These are phyloP conservation scores for Buddleja alternifolia DNA, from an alignment of 257 asterid genomes.

Conservation along the genomic window DNA sequence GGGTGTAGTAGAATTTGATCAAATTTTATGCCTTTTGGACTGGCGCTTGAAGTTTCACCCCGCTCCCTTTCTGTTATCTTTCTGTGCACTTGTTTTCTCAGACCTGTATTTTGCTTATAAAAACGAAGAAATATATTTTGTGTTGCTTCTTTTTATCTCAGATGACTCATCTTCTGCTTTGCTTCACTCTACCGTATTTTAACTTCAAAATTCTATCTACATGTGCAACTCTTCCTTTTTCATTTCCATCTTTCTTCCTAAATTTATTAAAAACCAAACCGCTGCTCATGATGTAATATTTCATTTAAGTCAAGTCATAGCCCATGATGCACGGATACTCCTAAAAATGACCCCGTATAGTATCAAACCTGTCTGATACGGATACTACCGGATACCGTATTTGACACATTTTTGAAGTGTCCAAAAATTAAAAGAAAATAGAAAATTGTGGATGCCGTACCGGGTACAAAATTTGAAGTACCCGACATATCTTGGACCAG, in stretches of 20 bases:
- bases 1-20: not conserved
- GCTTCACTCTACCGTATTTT: slow-evolving; percentile 11
- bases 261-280: not conserved
- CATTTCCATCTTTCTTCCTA: not conserved
- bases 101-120: not conserved
- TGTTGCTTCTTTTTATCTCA: not conserved
- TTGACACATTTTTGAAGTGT: too few relatives aligned
- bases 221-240: not conserved
- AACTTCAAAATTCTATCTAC: not conserved
- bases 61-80: not conserved
- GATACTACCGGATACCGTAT: too few relatives aligned
- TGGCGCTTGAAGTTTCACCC: not conserved
- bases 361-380: too few relatives aligned
- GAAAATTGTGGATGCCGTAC: too few relatives aligned
- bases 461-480: too few relatives aligned
- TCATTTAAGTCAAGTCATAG: not conserved
- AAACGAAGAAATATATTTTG: not conserved
- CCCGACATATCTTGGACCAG: too few relatives aligned
- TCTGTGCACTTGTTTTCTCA: not conserved
- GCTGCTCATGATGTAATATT: not conserved
- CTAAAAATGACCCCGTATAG: too few relatives aligned
- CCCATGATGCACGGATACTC: too few relatives aligned
- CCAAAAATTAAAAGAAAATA: too few relatives aligned
- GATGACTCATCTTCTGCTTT: slow-evolving; percentile 7
- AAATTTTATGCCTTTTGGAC: not conserved